A percentile compares a stretch with the other conserved stretches of the same genome.
Conservation (phyloP, 805 yeast genomes). For the Candida ponderosae region DNA sequence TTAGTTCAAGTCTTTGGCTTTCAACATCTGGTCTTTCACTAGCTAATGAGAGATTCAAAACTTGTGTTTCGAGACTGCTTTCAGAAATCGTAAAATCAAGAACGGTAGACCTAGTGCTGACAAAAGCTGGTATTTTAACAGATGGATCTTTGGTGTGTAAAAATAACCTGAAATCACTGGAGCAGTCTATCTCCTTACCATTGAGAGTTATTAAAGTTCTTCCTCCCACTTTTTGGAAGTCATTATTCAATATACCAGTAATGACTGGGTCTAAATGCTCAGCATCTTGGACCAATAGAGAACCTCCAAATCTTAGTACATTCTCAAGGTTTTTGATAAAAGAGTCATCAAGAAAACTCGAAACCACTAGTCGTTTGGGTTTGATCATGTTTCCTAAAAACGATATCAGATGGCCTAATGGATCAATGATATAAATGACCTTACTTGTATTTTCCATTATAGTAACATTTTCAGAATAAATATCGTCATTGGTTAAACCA, state of each 20-base stretch:
- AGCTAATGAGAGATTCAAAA: conserved; percentile 48
- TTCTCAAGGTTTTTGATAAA: conserved; percentile 68
- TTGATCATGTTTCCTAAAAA: conserved; percentile 27
- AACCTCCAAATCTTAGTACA: conserved; percentile 77
- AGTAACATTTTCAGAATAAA: conserved; percentile 56
- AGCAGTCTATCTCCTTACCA: conserved; percentile 54
- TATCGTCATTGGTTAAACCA: conserved; percentile 51
- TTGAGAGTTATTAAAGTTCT: conserved; percentile 56
- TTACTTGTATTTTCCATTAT: conserved; percentile 33
- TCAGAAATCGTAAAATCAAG: conserved; percentile 71
- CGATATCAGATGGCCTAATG: conserved; percentile 40
- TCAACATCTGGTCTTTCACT: conserved; percentile 63
- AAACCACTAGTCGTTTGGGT: conserved; percentile 35
- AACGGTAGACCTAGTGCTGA: conserved; percentile 53
- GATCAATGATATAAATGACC: conserved; percentile 67
- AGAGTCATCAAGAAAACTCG: conserved; percentile 67
- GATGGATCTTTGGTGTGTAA: conserved; percentile 55
- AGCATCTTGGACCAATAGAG: conserved; percentile 67
- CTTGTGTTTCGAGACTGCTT: conserved; percentile 54
- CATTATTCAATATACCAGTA: conserved; percentile 52
- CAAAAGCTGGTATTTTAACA: conserved; percentile 38
- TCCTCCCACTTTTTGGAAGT: conserved; percentile 61
- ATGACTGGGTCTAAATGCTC: conserved; percentile 75
- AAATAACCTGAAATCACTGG: conserved; percentile 52
- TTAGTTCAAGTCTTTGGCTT: conserved; percentile 41